A percentile compares a stretch with the other conserved stretches of the same genome.
These are phyloP conservation scores for Fragosphaeria purpurea DNA, from an alignment of 2,329 filamentous ascomycete genomes.

Conservation along the genomic window DNA sequence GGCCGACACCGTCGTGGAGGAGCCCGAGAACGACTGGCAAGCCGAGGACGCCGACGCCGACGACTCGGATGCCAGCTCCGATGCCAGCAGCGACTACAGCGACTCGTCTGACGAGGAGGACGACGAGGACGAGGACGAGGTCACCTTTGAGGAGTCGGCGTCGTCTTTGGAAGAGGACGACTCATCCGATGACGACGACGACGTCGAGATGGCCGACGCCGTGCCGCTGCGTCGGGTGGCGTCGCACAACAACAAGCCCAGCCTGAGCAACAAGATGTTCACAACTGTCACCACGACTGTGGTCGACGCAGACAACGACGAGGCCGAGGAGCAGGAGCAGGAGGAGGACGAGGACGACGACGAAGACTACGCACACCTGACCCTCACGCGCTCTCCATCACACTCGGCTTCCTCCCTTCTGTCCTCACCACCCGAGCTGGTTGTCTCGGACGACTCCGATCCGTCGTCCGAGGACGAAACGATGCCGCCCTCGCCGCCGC, in stretches of 20 bases:
- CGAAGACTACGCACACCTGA: constrained; percentile 55
- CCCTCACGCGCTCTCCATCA: constrained; percentile 59
- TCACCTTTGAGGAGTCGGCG: constrained; percentile 39
- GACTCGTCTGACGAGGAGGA: constrained; percentile 39
- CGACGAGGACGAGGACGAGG: constrained; percentile 37
- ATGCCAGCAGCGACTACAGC: constrained; percentile 39
- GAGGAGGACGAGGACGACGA: constrained; percentile 49
- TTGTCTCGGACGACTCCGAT: constrained; percentile 50
- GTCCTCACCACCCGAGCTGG: constrained; percentile 55
- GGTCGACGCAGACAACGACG: not conserved
- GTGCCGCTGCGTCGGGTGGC: constrained; percentile 36
- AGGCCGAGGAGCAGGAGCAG: constrained; percentile 23
- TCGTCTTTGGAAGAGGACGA: constrained; percentile 24
- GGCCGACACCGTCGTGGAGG: constrained; percentile 69
- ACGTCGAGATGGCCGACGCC: constrained; percentile 45
- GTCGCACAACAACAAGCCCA: constrained; percentile 20
- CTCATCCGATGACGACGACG: constrained; percentile 36
- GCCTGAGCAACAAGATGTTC: constrained; percentile 22
- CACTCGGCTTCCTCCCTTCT: constrained; percentile 33
- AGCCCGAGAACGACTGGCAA: constrained; percentile 60
- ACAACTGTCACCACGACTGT: too few species aligned
- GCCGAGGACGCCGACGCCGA: constrained; percentile 49
- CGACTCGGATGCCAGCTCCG: constrained; percentile 45
- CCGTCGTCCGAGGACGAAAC: constrained; percentile 58
- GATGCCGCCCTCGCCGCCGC: constrained; percentile 61